Evolutionary conservation across 805 yeast genomes (phyloP), one percentile per base, ranked within the genome.

Genomic region (Huiozyma sinensis): DNA sequence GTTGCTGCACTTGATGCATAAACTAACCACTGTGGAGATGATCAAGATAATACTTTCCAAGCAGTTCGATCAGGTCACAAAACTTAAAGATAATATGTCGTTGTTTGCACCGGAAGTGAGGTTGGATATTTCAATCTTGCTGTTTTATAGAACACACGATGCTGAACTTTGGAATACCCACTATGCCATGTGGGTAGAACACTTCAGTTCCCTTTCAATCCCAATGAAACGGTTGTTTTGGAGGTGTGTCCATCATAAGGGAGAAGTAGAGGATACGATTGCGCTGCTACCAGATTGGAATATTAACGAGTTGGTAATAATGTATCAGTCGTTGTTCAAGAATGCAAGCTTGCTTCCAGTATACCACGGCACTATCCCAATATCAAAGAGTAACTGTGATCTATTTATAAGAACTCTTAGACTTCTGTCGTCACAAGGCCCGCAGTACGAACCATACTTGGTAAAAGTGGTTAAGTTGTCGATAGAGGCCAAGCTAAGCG

Each of bases 301-400:
- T 4, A 38, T 49, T 6, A 36, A 38, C 7, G 52, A 57, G 30
- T 34, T 47, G 3, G 44, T 58, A 4, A 48, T 55, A 2, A 42
- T 61, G 24, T 58, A 54, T 44, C 65, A 61, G 42, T 49, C 63
- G 6, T 41, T 61, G 31, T 60, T 53, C 42, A 48, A 52, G n/a
- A 42, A 47, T 27, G 53, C 61, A 6, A 39, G 49, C 42, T 13
- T 42, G 37, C 40, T 59, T 28, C 57, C 60, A 1, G 10, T 40
- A 29, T 24, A 44, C 10, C n/a, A 30, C 7, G 42, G 36, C 28
- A 29, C 17, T 28, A 28, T 10, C 17, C 8, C 9, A 33, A 28
- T 38, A 13, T 28, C 39, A 32, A 40, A 31, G 28, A 31, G n/a
- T 27, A 53, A 53, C 32, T 63, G 58, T 40, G 39, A 39, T 9